Conservation (phyloP, 768 basidiomycete species). For the Clathrus columnatus region DNA sequence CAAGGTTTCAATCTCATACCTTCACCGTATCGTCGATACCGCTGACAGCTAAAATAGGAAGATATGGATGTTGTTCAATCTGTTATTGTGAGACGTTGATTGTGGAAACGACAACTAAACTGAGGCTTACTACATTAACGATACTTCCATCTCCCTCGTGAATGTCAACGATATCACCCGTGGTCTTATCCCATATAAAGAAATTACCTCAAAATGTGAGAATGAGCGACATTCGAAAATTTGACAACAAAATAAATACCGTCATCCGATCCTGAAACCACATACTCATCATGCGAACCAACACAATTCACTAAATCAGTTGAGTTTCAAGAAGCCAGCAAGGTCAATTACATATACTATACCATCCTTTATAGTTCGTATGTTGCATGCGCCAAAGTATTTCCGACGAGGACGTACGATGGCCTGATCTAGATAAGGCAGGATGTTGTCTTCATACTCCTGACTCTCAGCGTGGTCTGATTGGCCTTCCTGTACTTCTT, state of each 20-base stretch:
- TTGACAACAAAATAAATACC: slow-evolving; percentile 17
- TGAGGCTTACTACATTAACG: slow-evolving; percentile 52
- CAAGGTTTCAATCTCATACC: slow-evolving; percentile 35
- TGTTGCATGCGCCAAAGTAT: slow-evolving; percentile 66
- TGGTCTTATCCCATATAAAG: slow-evolving; percentile 77
- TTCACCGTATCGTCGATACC: slow-evolving; percentile 85
- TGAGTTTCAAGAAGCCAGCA: neutral
- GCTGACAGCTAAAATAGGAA: slow-evolving; percentile 77
- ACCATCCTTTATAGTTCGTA: slow-evolving; percentile 86
- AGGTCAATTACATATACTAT: slow-evolving; percentile 19
- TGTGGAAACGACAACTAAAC: neutral
- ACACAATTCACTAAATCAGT: slow-evolving; percentile 64
- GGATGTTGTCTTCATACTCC: slow-evolving; percentile 18
- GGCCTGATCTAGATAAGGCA: slow-evolving; percentile 27
- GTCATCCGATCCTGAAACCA: slow-evolving; percentile 81
- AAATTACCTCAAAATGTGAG: slow-evolving; percentile 43
- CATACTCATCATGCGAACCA: slow-evolving; percentile 67
- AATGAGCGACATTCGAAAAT: neutral
- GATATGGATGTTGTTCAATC: slow-evolving; percentile 71
- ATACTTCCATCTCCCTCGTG: slow-evolving; percentile 76
- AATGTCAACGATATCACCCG: slow-evolving; percentile 58
- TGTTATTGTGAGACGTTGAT: slow-evolving; percentile 11
- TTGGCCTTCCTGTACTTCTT: neutral
- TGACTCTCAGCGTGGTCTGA: slow-evolving; percentile 14
- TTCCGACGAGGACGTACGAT: slow-evolving; percentile 54